Percentiles rank a stretch among this genome's conserved stretches.
Evolutionary conservation across 2,329 filamentous ascomycete genomes (phyloP).

Genomic region (Zymoseptoria ardabiliae): DNA sequence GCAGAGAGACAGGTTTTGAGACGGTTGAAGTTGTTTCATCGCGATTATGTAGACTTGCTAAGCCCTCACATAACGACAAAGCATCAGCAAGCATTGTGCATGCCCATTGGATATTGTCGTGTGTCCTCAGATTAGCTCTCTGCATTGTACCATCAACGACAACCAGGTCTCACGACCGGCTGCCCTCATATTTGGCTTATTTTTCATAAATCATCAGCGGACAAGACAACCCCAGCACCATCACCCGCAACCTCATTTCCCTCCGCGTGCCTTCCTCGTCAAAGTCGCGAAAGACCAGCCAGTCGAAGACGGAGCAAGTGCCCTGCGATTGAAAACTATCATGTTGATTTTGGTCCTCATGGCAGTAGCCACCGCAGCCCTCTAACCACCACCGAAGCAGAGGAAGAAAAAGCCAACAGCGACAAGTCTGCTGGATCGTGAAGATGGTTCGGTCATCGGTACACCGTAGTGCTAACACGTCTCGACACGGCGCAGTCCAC

Average conservation of each 20-base stretch:
- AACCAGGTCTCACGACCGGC: slow-evolving; percentile 22
- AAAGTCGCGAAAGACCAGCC: slow-evolving; percentile 3
- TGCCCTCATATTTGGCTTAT: slow-evolving; percentile 30
- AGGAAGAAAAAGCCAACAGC: neutral
- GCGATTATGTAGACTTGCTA: slow-evolving; percentile 4
- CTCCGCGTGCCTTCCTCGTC: slow-evolving; percentile 16
- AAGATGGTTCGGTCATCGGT: slow-evolving; percentile 20
- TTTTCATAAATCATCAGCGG: slow-evolving; percentile 23
- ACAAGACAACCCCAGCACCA: slow-evolving; percentile 13
- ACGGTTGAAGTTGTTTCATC: slow-evolving; percentile 1
- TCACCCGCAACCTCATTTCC: slow-evolving; percentile 5
- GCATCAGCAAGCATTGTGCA: slow-evolving; percentile 3
- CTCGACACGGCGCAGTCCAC: slow-evolving; percentile 3
- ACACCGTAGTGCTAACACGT: slow-evolving; percentile 20
- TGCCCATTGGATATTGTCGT: neutral
- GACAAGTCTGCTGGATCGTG: slow-evolving; percentile 14
- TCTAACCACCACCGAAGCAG: neutral
- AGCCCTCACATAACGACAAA: neutral
- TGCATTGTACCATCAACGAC: slow-evolving; percentile 23
- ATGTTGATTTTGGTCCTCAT: slow-evolving; percentile 20
- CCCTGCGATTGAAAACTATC: slow-evolving; percentile 35
- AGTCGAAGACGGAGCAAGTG: slow-evolving; percentile 26
- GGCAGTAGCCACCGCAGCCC: slow-evolving; percentile 8
- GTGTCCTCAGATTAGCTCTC: slow-evolving; percentile 31
- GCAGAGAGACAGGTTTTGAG: slow-evolving; percentile 40